Percentiles rank a stretch among this genome's conserved stretches.
phyloP scores from a whole-genome alignment of 2,329 filamentous ascomycete species.

The Colletotrichum phormii region DNA sequence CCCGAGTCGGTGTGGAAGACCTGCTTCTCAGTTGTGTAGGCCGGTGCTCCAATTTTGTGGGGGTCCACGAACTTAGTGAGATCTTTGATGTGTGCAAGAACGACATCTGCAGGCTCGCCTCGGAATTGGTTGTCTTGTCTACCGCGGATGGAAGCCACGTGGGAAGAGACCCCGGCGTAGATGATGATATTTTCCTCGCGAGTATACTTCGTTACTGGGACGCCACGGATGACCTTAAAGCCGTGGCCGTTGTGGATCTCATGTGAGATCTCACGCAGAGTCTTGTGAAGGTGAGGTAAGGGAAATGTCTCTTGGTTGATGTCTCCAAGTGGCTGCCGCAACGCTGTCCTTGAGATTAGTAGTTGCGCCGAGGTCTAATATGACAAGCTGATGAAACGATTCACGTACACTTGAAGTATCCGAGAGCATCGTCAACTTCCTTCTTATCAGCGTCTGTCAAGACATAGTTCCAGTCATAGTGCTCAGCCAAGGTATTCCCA shows the following conservation, averaged over 20 bases:
- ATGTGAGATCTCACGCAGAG: constrained; percentile 62
- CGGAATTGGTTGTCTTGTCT: constrained; percentile 61
- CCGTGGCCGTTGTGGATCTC: constrained; percentile 69
- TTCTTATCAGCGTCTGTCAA: constrained; percentile 58
- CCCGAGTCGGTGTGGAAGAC: constrained; percentile 72
- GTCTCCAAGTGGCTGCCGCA: constrained; percentile 1
- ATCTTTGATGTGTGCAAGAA: constrained; percentile 73
- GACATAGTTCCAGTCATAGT: constrained; percentile 65
- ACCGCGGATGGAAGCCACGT: constrained; percentile 66
- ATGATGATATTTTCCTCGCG: constrained; percentile 69
- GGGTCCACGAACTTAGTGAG: constrained; percentile 52
- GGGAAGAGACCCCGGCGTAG: constrained; percentile 69
- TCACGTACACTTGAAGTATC: constrained; percentile 33
- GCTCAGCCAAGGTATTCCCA: constrained; percentile 57
- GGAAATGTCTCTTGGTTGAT: constrained; percentile 63
- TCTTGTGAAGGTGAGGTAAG: constrained; percentile 60
- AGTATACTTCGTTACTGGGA: constrained; percentile 63
- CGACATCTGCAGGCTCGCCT: constrained; percentile 61
- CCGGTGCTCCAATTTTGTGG: constrained; percentile 63
- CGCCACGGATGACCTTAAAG: constrained; percentile 70
- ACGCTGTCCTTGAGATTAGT: not conserved
- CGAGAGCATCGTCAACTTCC: constrained; percentile 54
- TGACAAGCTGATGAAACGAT: accelerated
- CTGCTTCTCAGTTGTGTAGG: constrained; percentile 71
- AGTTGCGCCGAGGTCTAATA: not conserved